phyloP scores from a whole-genome alignment of 768 basidiomycete species.

The Phanerochaete sordida region DNA sequence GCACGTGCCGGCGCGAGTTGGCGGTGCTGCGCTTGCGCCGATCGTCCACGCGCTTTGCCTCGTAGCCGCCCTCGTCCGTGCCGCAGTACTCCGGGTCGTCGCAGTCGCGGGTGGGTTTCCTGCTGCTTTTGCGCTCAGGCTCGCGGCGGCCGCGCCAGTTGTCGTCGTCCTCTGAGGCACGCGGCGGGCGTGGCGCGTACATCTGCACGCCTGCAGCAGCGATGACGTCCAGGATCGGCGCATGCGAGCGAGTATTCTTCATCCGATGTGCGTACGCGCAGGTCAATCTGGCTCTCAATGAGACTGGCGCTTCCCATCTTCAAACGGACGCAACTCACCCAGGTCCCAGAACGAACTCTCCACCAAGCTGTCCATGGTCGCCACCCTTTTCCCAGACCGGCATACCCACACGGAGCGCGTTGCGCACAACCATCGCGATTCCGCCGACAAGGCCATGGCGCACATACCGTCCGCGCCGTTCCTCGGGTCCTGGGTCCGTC shows the following conservation, averaged over 20 bases:
- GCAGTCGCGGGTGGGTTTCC: background rate
- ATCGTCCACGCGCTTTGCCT: no score
- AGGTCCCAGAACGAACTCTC: conserved; percentile 79
- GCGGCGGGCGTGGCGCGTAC: conserved; percentile 5
- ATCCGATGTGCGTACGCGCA: conserved; percentile 84
- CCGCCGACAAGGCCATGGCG: conserved; percentile 63
- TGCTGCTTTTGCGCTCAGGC: conserved; percentile 13
- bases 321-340: no score
- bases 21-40: background rate
- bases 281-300: conserved; percentile 55
- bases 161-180: conserved; percentile 23
- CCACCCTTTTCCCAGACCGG: conserved; percentile 81
- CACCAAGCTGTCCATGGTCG: conserved; percentile 76
- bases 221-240: conserved; percentile 67
- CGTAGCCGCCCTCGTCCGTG: background rate
- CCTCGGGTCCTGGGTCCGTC: conserved; percentile 37
- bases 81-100: background rate
- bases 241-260: conserved; percentile 71
- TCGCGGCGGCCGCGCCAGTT: conserved; percentile 37
- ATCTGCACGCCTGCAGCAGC: conserved; percentile 49
- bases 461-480: conserved; percentile 53
- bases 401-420: conserved; percentile 72
- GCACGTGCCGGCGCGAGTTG: background rate
- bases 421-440: conserved; percentile 69
- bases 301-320: no score